Conservation (phyloP, 2,329 filamentous ascomycete genomes). For the Colletotrichum nymphaeae region DNA sequence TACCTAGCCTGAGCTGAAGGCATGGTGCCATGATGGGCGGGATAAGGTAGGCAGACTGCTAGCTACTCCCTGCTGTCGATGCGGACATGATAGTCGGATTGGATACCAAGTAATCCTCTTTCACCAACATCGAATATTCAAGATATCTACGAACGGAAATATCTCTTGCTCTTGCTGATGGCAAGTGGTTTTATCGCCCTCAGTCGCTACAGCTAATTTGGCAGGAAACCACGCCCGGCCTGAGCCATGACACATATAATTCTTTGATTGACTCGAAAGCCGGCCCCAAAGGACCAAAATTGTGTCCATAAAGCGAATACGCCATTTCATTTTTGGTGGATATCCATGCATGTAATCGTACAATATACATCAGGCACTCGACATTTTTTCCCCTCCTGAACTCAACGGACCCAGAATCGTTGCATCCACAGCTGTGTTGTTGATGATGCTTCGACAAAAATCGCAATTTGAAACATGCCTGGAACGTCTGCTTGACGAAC, state of each 20-base stretch:
- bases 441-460: neutral
- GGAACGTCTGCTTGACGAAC: too few relatives aligned
- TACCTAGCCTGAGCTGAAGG: conserved; percentile 2
- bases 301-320: neutral
- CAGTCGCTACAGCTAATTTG: too few relatives aligned
- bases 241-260: neutral
- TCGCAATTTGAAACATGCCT: neutral
- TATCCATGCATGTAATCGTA: conserved; percentile 30
- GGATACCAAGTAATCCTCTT: neutral
- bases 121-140: neutral
- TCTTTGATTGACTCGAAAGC: neutral
- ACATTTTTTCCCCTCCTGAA: neutral
- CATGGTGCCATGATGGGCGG: neutral
- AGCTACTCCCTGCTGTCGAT: neutral
- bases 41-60: neutral
- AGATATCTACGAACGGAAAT: neutral
- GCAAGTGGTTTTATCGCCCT: neutral
- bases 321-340: conserved; percentile 6
- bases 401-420: neutral
- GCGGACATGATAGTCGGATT: neutral
- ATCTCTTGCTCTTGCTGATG: neutral
- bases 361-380: conserved; percentile 16
- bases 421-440: neutral
- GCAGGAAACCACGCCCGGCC: neutral
- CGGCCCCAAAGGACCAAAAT: neutral